Conservation (phyloP, 2,329 filamentous ascomycete genomes). For the Epichloe gansuensis region DNA sequence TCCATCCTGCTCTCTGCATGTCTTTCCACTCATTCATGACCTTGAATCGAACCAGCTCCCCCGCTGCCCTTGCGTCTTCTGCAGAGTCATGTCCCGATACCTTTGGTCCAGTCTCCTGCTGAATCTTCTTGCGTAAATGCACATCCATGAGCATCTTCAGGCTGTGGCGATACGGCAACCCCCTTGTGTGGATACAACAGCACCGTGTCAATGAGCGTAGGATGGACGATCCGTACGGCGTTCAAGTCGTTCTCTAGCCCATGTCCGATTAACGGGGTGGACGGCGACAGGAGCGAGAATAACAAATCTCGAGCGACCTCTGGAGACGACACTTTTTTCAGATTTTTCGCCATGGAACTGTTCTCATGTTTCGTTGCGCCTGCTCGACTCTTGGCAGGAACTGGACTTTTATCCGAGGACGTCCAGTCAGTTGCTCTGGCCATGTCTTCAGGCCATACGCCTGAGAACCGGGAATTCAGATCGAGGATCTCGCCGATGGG, state of each 20-base stretch:
- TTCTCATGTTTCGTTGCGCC: constrained; percentile 13
- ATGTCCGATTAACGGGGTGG: constrained; percentile 81
- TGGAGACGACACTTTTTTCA: constrained; percentile 68
- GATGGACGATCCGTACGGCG: constrained; percentile 70
- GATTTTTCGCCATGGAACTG: constrained; percentile 18
- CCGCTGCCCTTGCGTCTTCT: constrained; percentile 82
- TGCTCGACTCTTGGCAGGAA: neutral
- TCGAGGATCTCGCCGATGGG: constrained; percentile 78
- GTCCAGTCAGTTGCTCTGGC: constrained; percentile 51
- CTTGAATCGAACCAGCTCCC: constrained; percentile 67
- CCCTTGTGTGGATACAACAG: constrained; percentile 70
- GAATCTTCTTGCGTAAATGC: constrained; percentile 66
- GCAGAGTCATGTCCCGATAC: constrained; percentile 73
- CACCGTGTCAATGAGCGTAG: constrained; percentile 73
- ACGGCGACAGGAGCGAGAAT: constrained; percentile 60
- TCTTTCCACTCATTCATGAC: constrained; percentile 58
- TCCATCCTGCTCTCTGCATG: constrained; percentile 58
- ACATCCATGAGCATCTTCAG: constrained; percentile 62
- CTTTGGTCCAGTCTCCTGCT: constrained; percentile 45
- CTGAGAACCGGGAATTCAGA: constrained; percentile 85
- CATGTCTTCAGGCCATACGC: constrained; percentile 69
- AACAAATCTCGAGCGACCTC: constrained; percentile 63
- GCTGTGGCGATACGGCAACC: constrained; percentile 64
- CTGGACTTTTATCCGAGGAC: constrained; percentile 3
- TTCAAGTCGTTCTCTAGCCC: constrained; percentile 95